Evolutionary conservation across 1,284 basidiomycete genomes (phyloP).

Genomic region (Moesziomyces aphidis): DNA sequence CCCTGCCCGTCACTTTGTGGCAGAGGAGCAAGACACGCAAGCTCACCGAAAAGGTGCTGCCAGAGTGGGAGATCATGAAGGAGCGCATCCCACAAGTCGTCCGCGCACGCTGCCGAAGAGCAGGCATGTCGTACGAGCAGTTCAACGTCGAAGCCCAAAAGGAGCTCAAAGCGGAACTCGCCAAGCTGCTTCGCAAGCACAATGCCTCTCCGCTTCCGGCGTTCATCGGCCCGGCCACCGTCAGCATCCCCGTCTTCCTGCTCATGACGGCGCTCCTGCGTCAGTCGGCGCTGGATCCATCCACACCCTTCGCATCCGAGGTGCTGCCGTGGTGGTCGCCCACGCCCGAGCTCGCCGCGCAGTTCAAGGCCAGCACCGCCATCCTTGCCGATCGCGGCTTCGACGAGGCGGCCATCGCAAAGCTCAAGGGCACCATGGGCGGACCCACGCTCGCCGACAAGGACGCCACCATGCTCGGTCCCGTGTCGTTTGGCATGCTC

Average conservation of each 20-base stretch:
- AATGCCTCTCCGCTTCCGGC: constrained; percentile 57
- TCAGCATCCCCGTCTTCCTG: constrained; percentile 61
- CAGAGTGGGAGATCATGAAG: constrained; percentile 74
- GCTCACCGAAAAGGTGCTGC: constrained; percentile 77
- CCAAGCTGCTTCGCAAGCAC: constrained; percentile 48
- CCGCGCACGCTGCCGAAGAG: constrained; percentile 72
- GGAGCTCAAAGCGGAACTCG: constrained; percentile 51
- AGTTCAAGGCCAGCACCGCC: constrained; percentile 50
- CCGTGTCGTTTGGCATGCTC: constrained; percentile 57
- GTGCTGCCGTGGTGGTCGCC: constrained; percentile 64
- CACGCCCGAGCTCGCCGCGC: constrained; percentile 48
- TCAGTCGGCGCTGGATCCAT: constrained; percentile 44
- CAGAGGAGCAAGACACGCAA: constrained; percentile 76
- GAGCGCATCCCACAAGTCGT: constrained; percentile 69
- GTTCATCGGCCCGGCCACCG: constrained; percentile 52
- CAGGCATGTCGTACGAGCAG: constrained; percentile 73
- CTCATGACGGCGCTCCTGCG: constrained; percentile 57
- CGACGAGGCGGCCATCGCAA: constrained; percentile 45
- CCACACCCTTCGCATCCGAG: constrained; percentile 46
- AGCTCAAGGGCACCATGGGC: constrained; percentile 51
- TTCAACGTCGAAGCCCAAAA: constrained; percentile 68
- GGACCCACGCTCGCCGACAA: constrained; percentile 60
- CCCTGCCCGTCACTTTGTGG: constrained; percentile 84
- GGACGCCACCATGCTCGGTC: constrained; percentile 60
- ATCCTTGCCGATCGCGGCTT: constrained; percentile 60